Evolutionary conservation across 176 grass and related monocot species (phyloP), one percentile per base, ranked within the genome.

Genomic region (Stipa capillata): DNA sequence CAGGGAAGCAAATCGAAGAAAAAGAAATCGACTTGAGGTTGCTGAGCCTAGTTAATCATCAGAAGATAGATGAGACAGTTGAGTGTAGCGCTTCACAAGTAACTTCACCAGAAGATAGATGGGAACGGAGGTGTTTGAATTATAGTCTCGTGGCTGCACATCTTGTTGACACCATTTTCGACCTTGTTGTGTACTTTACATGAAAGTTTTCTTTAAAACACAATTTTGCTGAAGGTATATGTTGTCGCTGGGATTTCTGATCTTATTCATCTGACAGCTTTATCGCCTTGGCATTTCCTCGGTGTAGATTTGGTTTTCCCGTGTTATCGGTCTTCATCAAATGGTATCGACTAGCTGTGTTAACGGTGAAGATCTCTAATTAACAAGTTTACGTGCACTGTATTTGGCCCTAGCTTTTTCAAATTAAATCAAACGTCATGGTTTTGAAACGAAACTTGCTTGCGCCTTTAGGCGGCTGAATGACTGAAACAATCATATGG

Each of bases 1-100:
- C 82, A 74, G 78, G 80, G 76, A 27, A 81, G 78, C 31, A 92
- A 92, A 71, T 81, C 79, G 4, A 92, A 85, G 82, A 84, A 89
- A 82, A 86, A 86, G 65, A 89, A 92, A 74, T 86, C 83, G 80
- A 92, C 45, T 72, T 34, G 40, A 80, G 59, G 62, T 34, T 35
- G 52, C n/a, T 28, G 32, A 36, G 45, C 57, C 62, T 89, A 85
- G 69, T 31, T 85, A 80, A 70, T 55, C 70, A 84, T 85, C 27
- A 40, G 36, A 71, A 35, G 36, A 81, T 89, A 89, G 71, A 64
- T 81, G 76, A 84, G 76, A 47, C 59, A 75, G 28, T 54, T 67
- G 70, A 79, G 76, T 51, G 76, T 75, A 80, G 59, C 75, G 39
- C 69, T 69, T 81, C 44, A 71, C 44, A 81, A 81, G 17, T 81